Evolutionary conservation across 2,329 filamentous ascomycete genomes (phyloP), one percentile per base, ranked within the genome.

Genomic region (Plenodomus biglobosus): DNA sequence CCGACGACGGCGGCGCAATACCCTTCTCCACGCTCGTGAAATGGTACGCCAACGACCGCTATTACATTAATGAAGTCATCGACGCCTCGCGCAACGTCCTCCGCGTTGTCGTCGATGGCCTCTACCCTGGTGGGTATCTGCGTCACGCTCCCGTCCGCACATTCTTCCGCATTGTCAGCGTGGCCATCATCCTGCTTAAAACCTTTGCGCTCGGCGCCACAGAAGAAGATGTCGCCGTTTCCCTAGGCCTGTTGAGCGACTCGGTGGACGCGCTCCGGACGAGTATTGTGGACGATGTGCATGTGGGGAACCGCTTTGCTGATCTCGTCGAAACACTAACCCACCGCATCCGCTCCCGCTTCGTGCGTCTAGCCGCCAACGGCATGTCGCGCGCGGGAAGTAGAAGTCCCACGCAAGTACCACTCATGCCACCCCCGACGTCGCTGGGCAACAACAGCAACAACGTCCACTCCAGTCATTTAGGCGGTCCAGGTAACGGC

Each of bases 151-250:
- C 89, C 0, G 89, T 94, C 3, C 80, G 89, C 39, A 92, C 89
- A 0, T 92, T 92, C 69, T 92, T 94, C 74, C 84, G 89, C 47
- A 92, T 94, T 66, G 90, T 92, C 56, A 89, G 85, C 48, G 88
- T 89, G 3, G 87, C 88, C 53, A 92, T 92, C 82, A 92, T 94
- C 64, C 72, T 94, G 16, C 80, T 94, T 41, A 94, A 86, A 74
- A 92, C 89, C 0, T 92, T 94, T 70, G 88, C 88, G 0, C 79
- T 94, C 1, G 89, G 89, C 16, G 88, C 88, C 1, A 86, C 87
- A 1, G 87, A 89, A 60, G 85, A 85, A 46, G 88, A 94, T 57
- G 86, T 92, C 20, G 84, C 86, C 62, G 79, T 87, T 39, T 89
- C 86, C 54, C 86, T 94, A 22, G 80, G 80, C 6, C 77, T 94